A percentile compares a stretch with the other conserved stretches of the same genome.
Evolutionary conservation across 164 flowering plant species (phyloP).

Genomic region (Houttuynia cordata): DNA sequence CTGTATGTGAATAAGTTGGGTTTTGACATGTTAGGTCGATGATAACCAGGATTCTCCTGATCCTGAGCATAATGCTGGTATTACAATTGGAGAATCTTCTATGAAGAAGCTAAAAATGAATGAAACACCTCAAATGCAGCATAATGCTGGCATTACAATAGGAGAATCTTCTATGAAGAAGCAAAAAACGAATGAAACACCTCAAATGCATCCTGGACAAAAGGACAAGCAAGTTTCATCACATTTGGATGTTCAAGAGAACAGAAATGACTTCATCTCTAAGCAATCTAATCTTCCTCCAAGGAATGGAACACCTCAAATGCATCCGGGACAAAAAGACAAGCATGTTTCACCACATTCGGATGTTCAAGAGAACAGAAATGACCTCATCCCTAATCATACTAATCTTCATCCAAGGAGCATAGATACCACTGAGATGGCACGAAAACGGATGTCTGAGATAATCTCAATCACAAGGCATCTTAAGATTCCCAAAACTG

Average conservation of each 20-base stretch:
- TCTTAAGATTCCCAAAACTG: slow-evolving; percentile 2
- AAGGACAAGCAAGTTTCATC: slow-evolving; percentile 16
- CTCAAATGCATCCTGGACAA: slow-evolving; percentile 13
- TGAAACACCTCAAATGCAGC: slow-evolving; percentile 6
- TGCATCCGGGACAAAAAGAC: slow-evolving; percentile 20
- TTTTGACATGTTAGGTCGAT: background rate
- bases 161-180: too few species aligned
- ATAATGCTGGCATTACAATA: too few species aligned
- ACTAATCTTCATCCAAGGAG: background rate
- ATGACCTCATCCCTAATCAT: slow-evolving; percentile 10
- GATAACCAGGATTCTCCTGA: background rate
- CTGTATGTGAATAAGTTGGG: background rate
- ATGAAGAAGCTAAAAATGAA: too few species aligned
- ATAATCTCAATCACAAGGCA: background rate
- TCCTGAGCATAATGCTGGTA: background rate
- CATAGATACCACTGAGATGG: background rate
- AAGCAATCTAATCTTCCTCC: too few species aligned
- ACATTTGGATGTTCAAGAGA: slow-evolving; percentile 1
- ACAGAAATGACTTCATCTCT: background rate
- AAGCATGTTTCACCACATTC: slow-evolving; percentile 11
- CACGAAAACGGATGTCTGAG: background rate
- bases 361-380: background rate
- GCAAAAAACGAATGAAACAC: too few species aligned
- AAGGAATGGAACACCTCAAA: background rate
- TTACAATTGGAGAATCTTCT: background rate